These are phyloP conservation scores for Salinomyces thailandicus DNA, from an alignment of 2,329 filamentous ascomycete species.

Conservation along the genomic window DNA sequence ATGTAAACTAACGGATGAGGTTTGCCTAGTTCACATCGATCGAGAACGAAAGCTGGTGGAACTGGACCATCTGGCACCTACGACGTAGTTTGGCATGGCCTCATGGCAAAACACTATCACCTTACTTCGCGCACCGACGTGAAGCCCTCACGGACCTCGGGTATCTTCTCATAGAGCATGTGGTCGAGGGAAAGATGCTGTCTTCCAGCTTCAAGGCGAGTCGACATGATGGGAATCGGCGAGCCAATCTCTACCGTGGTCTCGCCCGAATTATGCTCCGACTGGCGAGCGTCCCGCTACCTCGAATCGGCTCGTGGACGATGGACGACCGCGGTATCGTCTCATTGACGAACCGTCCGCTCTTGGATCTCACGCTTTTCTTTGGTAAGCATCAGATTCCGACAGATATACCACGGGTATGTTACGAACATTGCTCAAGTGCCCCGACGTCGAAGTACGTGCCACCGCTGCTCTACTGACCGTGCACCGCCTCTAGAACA, in stretches of 20 bases:
- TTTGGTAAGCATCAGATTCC: conserved; percentile 8
- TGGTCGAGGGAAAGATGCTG: not conserved
- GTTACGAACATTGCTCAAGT: too few species aligned
- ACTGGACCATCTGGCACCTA: not conserved
- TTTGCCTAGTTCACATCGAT: not conserved
- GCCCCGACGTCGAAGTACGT: too few species aligned
- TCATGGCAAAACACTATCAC: not conserved
- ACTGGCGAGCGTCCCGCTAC: conserved; percentile 9
- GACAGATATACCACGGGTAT: conserved; percentile 6
- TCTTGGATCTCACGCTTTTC: conserved; percentile 4
- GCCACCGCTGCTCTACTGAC: too few species aligned
- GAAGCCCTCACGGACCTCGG: not conserved
- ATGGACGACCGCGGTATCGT: conserved; percentile 11
- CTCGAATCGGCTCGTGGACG: conserved; percentile 13
- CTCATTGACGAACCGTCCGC: conserved; percentile 12
- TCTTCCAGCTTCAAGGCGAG: not conserved
- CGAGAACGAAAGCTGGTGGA: not conserved
- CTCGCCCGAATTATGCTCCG: conserved; percentile 4
- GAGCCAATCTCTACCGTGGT: not conserved
- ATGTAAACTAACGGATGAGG: too few species aligned
- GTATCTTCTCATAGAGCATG: not conserved
- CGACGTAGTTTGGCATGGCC: not conserved
- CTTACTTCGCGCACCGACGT: not conserved
- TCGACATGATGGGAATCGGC: not conserved
- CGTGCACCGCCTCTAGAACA: conserved; percentile 4